A percentile compares a stretch with the other conserved stretches of the same genome.
Evolutionary conservation across 805 yeast species (phyloP).

Genomic region (Debaryomyces tyrocola): DNA sequence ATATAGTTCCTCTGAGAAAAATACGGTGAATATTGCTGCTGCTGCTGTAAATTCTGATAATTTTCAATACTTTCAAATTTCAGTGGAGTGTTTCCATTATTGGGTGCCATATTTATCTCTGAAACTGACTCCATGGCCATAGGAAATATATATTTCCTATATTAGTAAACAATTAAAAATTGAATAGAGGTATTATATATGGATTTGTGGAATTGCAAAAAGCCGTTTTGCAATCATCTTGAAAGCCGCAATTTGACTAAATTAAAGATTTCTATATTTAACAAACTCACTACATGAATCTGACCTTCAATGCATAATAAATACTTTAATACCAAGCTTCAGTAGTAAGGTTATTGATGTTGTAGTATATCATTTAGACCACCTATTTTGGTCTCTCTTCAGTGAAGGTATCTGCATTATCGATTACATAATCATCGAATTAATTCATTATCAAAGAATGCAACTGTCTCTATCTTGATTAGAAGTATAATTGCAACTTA

Average conservation of each 20-base stretch:
- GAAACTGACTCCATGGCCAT: background rate
- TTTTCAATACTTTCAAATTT: slow-evolving; percentile 2
- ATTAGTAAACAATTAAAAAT: background rate
- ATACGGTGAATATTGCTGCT: slow-evolving; percentile 5
- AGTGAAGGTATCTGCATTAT: too few relatives aligned
- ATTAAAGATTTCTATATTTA: background rate
- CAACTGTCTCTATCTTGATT: background rate
- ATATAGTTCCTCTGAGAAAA: slow-evolving; percentile 5
- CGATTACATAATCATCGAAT: too few relatives aligned
- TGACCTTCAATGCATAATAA: too few relatives aligned
- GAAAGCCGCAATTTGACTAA: background rate
- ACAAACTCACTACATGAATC: too few relatives aligned
- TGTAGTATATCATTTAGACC: too few relatives aligned
- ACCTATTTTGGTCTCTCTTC: too few relatives aligned
- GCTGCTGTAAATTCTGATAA: slow-evolving; percentile 1
- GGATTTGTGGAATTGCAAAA: slow-evolving; percentile 3
- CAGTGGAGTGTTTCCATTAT: background rate
- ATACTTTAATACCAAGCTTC: too few relatives aligned
- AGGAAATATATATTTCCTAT: background rate
- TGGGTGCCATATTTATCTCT: background rate
- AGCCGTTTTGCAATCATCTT: slow-evolving; percentile 1
- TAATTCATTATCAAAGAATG: background rate
- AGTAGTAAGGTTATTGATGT: too few relatives aligned
- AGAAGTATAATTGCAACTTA: background rate
- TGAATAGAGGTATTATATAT: background rate